These are phyloP conservation scores for Phytophthora uliginosa DNA, from an alignment of 352 stramenopile species.

Conservation along the genomic window DNA sequence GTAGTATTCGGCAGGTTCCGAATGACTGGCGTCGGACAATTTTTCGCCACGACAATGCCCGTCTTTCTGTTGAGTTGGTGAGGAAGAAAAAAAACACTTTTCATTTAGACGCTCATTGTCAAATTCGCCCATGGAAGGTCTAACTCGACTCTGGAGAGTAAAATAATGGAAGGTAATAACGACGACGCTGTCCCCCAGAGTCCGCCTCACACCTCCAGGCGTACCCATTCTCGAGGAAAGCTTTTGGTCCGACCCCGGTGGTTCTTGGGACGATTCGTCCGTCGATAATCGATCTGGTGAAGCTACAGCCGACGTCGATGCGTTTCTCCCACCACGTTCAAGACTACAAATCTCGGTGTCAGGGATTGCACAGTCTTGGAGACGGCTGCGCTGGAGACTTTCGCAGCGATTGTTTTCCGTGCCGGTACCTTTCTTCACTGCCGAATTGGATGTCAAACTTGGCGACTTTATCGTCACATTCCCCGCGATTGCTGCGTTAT, in stretches of 20 bases:
- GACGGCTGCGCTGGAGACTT: slow-evolving; percentile 32
- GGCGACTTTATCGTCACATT: slow-evolving; percentile 44
- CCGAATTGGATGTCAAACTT: slow-evolving; percentile 36
- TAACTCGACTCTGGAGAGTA: slow-evolving; percentile 11
- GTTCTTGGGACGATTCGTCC: slow-evolving; percentile 20
- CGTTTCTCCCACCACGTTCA: background rate
- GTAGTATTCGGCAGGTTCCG: slow-evolving; percentile 10
- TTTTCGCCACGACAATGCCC: background rate
- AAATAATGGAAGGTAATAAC: slow-evolving; percentile 12
- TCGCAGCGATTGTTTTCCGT: slow-evolving; percentile 32
- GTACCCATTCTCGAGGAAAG: slow-evolving; percentile 30
- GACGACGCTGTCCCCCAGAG: background rate
- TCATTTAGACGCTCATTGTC: slow-evolving; percentile 14
- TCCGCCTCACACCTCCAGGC: background rate
- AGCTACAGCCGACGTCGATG: slow-evolving; percentile 1
- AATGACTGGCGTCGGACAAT: slow-evolving; percentile 13
- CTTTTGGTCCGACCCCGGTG: slow-evolving; percentile 22
- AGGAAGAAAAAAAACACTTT: background rate
- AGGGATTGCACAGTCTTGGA: slow-evolving; percentile 15
- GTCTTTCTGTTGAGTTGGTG: background rate
- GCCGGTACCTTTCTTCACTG: slow-evolving; percentile 35
- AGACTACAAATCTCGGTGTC: background rate
- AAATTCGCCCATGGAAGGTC: slow-evolving; percentile 17
- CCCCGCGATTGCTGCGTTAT: slow-evolving; percentile 16
- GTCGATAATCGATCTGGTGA: slow-evolving; percentile 6